Percentiles rank a stretch among this genome's conserved stretches.
Conservation (phyloP, 2,329 filamentous ascomycete genomes). For the Colletotrichum sp. region DNA sequence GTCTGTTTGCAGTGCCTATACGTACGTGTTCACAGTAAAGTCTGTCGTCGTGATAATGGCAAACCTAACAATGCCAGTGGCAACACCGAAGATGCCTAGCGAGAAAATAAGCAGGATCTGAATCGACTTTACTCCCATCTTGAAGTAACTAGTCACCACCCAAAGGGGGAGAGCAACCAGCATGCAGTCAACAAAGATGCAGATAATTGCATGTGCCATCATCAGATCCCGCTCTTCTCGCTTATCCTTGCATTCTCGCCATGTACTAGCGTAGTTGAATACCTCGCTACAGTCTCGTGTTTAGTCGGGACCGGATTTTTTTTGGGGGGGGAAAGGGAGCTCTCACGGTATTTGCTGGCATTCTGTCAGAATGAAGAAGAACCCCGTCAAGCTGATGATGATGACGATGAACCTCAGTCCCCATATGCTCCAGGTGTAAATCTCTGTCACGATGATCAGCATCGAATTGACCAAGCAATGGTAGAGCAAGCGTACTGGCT, state of each 20-base stretch:
- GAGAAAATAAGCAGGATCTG: constrained; percentile 40
- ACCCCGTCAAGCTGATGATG: constrained; percentile 22
- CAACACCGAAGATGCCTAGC: constrained; percentile 40
- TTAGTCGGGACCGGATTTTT: neutral
- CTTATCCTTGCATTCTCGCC: constrained; percentile 28
- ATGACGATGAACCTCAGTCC: constrained; percentile 15
- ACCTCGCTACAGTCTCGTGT: neutral
- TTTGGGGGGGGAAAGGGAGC: too few relatives aligned
- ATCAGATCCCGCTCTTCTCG: constrained; percentile 33
- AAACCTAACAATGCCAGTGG: constrained; percentile 43
- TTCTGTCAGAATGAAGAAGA: constrained; percentile 23
- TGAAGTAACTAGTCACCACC: constrained; percentile 40
- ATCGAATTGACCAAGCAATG: neutral
- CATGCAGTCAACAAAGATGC: constrained; percentile 37
- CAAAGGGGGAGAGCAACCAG: constrained; percentile 40
- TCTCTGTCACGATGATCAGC: neutral
- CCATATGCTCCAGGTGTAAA: constrained; percentile 13
- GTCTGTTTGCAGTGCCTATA: neutral
- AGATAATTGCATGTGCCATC: constrained; percentile 33
- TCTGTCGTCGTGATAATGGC: constrained; percentile 34
- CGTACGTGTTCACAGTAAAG: constrained; percentile 36
- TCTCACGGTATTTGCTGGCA: constrained; percentile 26
- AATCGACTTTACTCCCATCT: constrained; percentile 34
- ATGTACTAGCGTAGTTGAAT: constrained; percentile 1
- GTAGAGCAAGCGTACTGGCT: constrained; percentile 28